Conservation (phyloP, 345 rosid genomes). For the Capsella bursapastoris region DNA sequence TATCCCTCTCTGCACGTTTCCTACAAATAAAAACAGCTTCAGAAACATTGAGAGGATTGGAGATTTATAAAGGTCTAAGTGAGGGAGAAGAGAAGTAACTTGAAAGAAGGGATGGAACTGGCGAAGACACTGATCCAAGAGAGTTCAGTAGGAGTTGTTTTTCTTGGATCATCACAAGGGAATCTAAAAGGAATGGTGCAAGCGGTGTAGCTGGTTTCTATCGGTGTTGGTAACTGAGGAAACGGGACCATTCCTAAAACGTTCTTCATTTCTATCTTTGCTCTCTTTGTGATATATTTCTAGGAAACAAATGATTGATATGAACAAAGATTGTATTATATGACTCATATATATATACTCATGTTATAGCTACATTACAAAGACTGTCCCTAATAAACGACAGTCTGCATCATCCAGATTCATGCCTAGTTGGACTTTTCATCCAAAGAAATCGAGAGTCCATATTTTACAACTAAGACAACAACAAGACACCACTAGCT, state of each 20-base stretch:
- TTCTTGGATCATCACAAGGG: constrained; percentile 78
- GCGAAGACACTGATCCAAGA: constrained; percentile 84
- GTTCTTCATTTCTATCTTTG: neutral
- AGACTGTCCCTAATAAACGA: too few species aligned
- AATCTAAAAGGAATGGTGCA: constrained; percentile 90
- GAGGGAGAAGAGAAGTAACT: constrained; percentile 7
- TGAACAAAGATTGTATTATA: neutral
- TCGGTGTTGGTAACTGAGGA: constrained; percentile 73
- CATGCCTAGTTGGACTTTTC: too few species aligned
- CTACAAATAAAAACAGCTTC: constrained; percentile 48
- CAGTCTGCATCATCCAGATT: too few species aligned
- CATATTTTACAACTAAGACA: too few species aligned
- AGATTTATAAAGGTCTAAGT: neutral
- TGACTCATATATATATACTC: too few species aligned
- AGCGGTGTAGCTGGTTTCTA: constrained; percentile 74
- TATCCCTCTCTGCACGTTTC: constrained; percentile 84
- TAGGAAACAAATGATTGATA: constrained; percentile 49
- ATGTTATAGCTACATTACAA: too few species aligned
- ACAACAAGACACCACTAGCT: too few species aligned
- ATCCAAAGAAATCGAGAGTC: too few species aligned
- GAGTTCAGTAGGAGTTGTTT: constrained; percentile 76
- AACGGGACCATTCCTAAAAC: constrained; percentile 70
- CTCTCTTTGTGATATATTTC: neutral
- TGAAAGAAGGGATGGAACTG: constrained; percentile 92
- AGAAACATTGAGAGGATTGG: neutral